A percentile compares a stretch with the other conserved stretches of the same genome.
phyloP scores from a whole-genome alignment of 2,329 filamentous ascomycete species.

The Tolypocladium paradoxum region DNA sequence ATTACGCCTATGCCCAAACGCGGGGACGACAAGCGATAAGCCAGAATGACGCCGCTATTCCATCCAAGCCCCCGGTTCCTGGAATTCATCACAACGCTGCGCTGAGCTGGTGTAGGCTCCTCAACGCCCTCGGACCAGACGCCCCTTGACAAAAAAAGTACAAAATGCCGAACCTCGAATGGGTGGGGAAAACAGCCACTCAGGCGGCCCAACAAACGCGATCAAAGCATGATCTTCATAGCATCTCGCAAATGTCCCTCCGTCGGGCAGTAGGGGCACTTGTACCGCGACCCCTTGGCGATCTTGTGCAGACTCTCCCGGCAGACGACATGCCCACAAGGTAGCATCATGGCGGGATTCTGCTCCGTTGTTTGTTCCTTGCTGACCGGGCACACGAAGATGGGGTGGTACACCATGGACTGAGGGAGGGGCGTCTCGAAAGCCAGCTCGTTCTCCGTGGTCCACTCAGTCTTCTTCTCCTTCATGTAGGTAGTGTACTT shows the following conservation, averaged over 20 bases:
- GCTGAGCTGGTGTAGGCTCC: background rate
- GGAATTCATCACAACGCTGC: background rate
- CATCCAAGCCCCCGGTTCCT: background rate
- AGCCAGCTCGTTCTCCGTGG: slow-evolving; percentile 77
- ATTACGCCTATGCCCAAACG: background rate
- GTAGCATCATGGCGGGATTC: slow-evolving; percentile 95
- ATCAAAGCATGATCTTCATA: slow-evolving; percentile 54
- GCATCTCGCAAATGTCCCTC: slow-evolving; percentile 74
- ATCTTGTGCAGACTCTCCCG: slow-evolving; percentile 72
- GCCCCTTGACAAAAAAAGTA: background rate
- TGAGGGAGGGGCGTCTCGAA: slow-evolving; percentile 55
- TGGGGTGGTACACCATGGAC: slow-evolving; percentile 73
- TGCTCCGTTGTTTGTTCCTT: slow-evolving; percentile 90
- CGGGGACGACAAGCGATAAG: background rate
- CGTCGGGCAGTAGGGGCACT: slow-evolving; percentile 90
- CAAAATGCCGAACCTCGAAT: background rate
- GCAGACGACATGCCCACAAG: slow-evolving; percentile 89
- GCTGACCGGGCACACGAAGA: slow-evolving; percentile 94
- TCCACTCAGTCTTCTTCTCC: slow-evolving; percentile 90
- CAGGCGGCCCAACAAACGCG: background rate
- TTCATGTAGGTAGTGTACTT: slow-evolving; percentile 85
- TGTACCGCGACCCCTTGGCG: slow-evolving; percentile 71
- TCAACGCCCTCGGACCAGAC: background rate
- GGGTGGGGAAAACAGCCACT: background rate
- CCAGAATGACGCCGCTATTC: background rate